Conservation (phyloP, 306 rosid genomes). For the Dalbergia cultrata region DNA sequence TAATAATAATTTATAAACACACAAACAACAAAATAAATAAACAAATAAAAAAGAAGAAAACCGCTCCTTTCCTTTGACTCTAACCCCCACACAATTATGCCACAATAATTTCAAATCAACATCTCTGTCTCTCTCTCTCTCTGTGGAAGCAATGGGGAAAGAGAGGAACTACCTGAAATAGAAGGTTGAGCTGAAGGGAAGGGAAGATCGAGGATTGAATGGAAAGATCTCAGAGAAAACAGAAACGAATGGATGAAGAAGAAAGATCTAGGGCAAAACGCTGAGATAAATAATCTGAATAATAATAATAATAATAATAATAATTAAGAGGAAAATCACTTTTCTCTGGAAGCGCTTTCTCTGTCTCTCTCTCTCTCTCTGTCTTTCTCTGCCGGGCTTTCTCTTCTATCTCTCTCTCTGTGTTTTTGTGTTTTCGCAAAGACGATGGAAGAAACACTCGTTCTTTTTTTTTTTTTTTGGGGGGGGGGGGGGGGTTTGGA, state of each 20-base stretch:
- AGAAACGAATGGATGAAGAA: not conserved
- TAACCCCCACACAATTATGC: not conserved
- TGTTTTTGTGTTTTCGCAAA: not conserved
- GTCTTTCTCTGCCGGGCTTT: not conserved
- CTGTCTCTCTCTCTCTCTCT: not conserved
- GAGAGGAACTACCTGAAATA: constrained; percentile 47
- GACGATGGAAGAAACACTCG: not conserved
- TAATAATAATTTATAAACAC: constrained; percentile 12
- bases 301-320: not conserved
- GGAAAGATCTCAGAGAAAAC: constrained; percentile 48
- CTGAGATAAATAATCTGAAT: not conserved
- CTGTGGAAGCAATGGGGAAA: not conserved
- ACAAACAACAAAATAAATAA: not conserved
- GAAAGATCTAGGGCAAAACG: constrained; percentile 59
- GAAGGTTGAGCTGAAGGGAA: constrained; percentile 29
- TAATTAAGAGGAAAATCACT: not conserved
- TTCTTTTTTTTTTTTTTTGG: not conserved
- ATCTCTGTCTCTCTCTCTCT: not conserved
- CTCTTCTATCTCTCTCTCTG: not conserved
- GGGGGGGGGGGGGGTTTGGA: not conserved
- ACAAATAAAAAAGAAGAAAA: not conserved
- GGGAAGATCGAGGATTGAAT: constrained; percentile 44
- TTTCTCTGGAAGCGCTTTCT: not conserved
- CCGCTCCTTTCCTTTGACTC: not conserved
- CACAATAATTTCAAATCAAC: constrained; percentile 34